phyloP scores from a whole-genome alignment of 169 alveolate species.

The Neospora caninum region DNA sequence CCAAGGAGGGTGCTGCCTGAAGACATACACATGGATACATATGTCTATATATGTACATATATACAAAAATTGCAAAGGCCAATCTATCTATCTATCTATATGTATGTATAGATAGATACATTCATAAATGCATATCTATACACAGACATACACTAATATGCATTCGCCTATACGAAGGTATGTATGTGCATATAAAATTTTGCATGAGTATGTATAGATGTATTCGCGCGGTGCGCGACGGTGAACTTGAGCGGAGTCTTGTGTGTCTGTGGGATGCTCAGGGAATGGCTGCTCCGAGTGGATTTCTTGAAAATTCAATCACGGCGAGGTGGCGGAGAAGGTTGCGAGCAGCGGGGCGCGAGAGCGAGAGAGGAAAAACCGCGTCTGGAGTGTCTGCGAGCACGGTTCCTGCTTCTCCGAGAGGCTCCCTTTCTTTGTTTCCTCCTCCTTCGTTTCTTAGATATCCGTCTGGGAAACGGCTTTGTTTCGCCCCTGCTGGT shows the following conservation, averaged over 20 bases:
- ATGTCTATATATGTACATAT: neutral
- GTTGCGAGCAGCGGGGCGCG: too few relatives aligned
- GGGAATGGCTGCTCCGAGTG: too few relatives aligned
- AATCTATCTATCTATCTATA: neutral
- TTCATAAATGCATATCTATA: neutral
- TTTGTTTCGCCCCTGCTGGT: too few relatives aligned
- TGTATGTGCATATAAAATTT: neutral
- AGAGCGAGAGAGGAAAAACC: too few relatives aligned
- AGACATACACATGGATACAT: neutral
- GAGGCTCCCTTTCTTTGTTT: neutral
- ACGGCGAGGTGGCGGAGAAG: too few relatives aligned
- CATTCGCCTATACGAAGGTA: neutral
- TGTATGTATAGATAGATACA: neutral
- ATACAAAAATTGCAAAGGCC: neutral
- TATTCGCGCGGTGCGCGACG: too few relatives aligned
- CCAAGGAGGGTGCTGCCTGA: too few relatives aligned
- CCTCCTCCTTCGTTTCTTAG: neutral
- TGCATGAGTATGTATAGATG: neutral
- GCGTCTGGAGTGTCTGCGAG: too few relatives aligned
- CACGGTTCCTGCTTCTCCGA: neutral
- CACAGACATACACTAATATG: neutral
- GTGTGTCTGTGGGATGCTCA: too few relatives aligned
- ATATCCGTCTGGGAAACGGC: too few relatives aligned
- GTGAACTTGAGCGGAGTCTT: too few relatives aligned
- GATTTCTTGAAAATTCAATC: too few relatives aligned